These are phyloP conservation scores for Oldenlandia corymbosa DNA, from an alignment of 257 asterid genomes.

Conservation along the genomic window DNA sequence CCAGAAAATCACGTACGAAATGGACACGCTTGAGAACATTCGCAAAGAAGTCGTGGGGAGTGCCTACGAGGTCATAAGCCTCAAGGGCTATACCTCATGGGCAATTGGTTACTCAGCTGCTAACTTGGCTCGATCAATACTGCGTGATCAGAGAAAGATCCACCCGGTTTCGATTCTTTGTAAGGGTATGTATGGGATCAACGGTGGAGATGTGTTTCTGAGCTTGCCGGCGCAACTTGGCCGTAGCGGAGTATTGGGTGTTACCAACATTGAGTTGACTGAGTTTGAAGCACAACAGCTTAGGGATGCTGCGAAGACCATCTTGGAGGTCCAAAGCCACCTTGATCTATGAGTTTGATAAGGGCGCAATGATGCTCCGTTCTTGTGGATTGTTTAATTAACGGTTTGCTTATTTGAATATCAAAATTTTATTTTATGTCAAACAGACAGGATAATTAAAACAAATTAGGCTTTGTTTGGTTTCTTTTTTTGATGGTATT, in stretches of 20 bases:
- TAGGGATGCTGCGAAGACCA: conserved; percentile 59
- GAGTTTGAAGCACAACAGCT: conserved; percentile 62
- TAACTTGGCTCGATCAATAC: conserved; percentile 60
- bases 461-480: too few species aligned
- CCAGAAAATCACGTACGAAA: conserved; percentile 67
- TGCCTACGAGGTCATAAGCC: conserved; percentile 71
- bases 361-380: too few species aligned
- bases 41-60: conserved; percentile 67
- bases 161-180: conserved; percentile 86
- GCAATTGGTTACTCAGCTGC: conserved; percentile 91
- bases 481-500: neutral
- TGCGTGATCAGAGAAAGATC: conserved; percentile 71
- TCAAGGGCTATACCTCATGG: conserved; percentile 96
- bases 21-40: conserved; percentile 57
- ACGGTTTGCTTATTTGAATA: too few species aligned
- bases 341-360: conserved; percentile 39
- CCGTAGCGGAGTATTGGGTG: conserved; percentile 63
- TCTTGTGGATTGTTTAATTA: too few species aligned
- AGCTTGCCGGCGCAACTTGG: conserved; percentile 90
- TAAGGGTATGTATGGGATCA: conserved; percentile 56
- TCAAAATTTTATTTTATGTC: too few species aligned
- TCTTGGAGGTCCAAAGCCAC: conserved; percentile 63
- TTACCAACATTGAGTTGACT: conserved; percentile 65
- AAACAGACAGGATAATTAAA: too few species aligned
- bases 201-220: conserved; percentile 61